Evolutionary conservation across 1,139 yeast genomes (phyloP).

Genomic region (Lodderomyces theae): DNA sequence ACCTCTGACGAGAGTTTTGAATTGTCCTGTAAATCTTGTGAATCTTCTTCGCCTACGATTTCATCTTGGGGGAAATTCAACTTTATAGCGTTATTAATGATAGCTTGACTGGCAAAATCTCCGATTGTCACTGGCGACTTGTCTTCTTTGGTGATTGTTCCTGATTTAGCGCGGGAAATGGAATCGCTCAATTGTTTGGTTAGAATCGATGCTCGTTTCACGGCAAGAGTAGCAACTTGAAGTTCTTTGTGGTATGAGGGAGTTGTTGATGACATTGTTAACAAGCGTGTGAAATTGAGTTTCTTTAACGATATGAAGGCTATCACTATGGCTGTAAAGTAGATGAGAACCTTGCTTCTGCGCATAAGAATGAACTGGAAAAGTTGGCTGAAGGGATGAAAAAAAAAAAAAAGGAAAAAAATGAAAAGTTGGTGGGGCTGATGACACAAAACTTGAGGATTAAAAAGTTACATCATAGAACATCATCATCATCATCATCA

Average conservation of each 20-base stretch:
- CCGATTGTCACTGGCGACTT: slow-evolving; percentile 96
- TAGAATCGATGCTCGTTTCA: slow-evolving; percentile 77
- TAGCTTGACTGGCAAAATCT: slow-evolving; percentile 94
- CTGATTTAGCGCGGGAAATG: slow-evolving; percentile 55
- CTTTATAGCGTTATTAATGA: slow-evolving; percentile 79
- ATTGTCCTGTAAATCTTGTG: slow-evolving; percentile 56
- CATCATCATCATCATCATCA: background rate
- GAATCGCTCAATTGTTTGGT: slow-evolving; percentile 72
- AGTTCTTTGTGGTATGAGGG: slow-evolving; percentile 55
- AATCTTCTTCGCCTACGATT: slow-evolving; percentile 93
- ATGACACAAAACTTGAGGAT: slow-evolving; percentile 1
- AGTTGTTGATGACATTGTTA: slow-evolving; percentile 11
- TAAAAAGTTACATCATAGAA: no score
- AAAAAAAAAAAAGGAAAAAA: background rate
- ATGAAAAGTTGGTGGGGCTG: no score
- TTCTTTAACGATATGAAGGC: background rate
- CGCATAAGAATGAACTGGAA: background rate
- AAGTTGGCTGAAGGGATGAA: background rate
- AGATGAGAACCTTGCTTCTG: background rate
- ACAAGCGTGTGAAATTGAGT: slow-evolving; percentile 1
- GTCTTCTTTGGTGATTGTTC: slow-evolving; percentile 79
- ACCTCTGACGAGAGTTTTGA: slow-evolving; percentile 39
- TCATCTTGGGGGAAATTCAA: slow-evolving; percentile 79
- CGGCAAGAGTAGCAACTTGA: slow-evolving; percentile 81
- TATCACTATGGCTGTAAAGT: background rate